phyloP scores from a whole-genome alignment of 2,329 filamentous ascomycete species.

The Sporothrix variecibatus region DNA sequence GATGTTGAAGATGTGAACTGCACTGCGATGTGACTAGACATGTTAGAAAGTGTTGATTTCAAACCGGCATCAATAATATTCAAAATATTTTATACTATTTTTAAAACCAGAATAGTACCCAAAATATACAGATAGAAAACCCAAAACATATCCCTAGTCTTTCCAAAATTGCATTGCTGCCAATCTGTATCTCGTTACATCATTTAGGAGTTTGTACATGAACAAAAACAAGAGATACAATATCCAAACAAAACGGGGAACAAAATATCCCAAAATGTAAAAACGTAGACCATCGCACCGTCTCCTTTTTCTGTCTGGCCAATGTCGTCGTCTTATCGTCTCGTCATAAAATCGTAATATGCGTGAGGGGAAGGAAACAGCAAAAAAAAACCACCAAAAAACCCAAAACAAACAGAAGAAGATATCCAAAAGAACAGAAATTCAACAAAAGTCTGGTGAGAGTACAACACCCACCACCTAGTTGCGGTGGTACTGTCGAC shows the following conservation, averaged over 20 bases:
- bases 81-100: neutral
- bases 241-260: neutral
- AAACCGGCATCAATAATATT: neutral
- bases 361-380: neutral
- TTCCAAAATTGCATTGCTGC: conserved; percentile 11
- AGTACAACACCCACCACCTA: neutral
- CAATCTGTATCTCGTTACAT: neutral
- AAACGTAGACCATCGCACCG: neutral
- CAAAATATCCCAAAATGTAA: neutral
- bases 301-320: neutral
- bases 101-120: neutral
- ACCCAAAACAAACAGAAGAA: neutral
- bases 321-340: neutral
- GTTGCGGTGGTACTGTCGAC: conserved; percentile 26
- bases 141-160: neutral
- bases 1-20: neutral
- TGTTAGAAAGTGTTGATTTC: neutral
- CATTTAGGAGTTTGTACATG: neutral
- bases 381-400: too few relatives aligned
- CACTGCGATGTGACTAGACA: neutral
- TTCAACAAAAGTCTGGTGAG: neutral
- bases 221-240: conserved; percentile 4
- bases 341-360: neutral
- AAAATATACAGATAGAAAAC: neutral
- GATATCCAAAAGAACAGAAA: neutral